Conservation (phyloP, 345 rosid genomes). For the Acer negundo region DNA sequence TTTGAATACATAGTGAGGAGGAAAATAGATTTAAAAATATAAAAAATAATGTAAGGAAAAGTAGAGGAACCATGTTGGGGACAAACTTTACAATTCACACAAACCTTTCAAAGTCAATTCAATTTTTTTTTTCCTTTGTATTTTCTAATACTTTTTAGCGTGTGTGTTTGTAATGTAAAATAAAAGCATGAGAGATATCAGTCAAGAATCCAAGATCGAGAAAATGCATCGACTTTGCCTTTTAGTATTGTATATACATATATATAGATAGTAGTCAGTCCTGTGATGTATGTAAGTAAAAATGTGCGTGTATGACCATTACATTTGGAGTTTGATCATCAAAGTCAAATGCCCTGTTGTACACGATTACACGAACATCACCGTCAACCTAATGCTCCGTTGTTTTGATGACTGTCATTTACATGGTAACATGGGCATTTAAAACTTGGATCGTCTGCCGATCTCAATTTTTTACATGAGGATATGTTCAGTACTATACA, state of each 20-base stretch:
- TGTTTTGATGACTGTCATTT: too few species aligned
- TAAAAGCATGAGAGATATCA: neutral
- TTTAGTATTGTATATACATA: too few species aligned
- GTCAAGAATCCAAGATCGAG: conserved; percentile 11
- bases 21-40: too few species aligned
- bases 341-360: neutral
- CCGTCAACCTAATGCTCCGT: neutral
- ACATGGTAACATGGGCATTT: too few species aligned
- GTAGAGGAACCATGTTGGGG: neutral
- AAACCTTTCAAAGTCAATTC: conserved; percentile 5
- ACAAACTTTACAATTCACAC: too few species aligned
- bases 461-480: too few species aligned
- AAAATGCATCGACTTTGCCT: neutral
- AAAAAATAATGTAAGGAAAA: neutral
- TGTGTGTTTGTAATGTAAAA: neutral
- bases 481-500: too few species aligned
- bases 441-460: too few species aligned
- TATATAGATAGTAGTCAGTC: neutral
- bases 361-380: neutral
- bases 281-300: neutral
- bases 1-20: neutral
- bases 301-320: neutral
- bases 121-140: neutral
- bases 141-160: neutral
- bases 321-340: neutral